Base-by-base conservation (phyloP, 2,329 filamentous ascomycete species). In the Stagonosporopsis tanaceti region DNA sequence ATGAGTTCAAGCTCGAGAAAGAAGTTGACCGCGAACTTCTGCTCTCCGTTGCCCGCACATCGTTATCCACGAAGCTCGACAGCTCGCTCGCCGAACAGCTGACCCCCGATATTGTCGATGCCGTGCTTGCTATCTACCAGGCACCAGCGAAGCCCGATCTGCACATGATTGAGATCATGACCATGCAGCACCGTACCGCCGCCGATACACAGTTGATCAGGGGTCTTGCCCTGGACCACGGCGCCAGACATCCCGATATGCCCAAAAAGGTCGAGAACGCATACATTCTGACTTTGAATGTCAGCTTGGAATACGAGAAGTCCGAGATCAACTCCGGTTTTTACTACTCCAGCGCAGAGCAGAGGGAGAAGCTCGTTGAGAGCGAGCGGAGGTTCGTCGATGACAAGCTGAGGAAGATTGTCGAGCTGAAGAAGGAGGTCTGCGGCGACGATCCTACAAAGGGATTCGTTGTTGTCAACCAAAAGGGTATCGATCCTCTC, bases 81-180 rank as follows among this genome's bases (percentile, higher is more conserved):
- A 85, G 87, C 62, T 90, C 88, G 35, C 87, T 99, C 59, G 95
- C 95, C 47, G 88, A 93, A 75, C 91, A 93, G 76, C 88, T 99
- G 61, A 98, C 93, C 0, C 93, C 95, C 56, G 91, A 92, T 70
- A 97, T 99, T 72, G 95, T 98, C 72, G 95, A 99, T 76, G 91
- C 95, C 58, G 95, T 99, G 45, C 88, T 99, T 55, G 87, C 95
- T 64, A 99, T 99, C 77, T 93, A 97, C 82, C 86, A 93, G 77
- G 83, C 91, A 17, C 92, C 92, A 25, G 88, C 87, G 62, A 98
- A 98, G 82, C 96, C 96, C 54, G 95, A 99, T 80, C 80, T 99
- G 73, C 94, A 98, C 83, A 99, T 99, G 95, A 86, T 99, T 66
- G 95, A 99, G 80, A 98, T 99, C 71, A 99, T 99, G 95, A 98